Percentiles rank a stretch among this genome's conserved stretches.
phyloP scores from a whole-genome alignment of 495 filamentous ascomycete species.

The Penicillium goetzii region DNA sequence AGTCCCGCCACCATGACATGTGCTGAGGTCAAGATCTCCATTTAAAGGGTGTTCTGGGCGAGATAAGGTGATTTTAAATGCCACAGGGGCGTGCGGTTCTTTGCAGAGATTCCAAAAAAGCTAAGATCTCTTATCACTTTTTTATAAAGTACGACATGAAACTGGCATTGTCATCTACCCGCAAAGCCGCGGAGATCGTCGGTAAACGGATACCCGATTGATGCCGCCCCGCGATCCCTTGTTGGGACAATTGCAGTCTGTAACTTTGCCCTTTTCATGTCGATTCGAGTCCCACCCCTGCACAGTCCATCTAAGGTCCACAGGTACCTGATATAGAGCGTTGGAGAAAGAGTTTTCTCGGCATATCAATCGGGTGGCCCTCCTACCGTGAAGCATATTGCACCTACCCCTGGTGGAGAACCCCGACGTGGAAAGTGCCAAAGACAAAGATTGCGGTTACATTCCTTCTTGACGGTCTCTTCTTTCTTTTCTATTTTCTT shows the following conservation, averaged over 20 bases:
- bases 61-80: neutral
- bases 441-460: neutral
- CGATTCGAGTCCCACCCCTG: slow-evolving; percentile 17
- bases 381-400: slow-evolving; percentile 3
- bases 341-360: slow-evolving; percentile 9
- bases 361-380: slow-evolving; percentile 10
- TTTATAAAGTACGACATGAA: neutral
- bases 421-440: neutral
- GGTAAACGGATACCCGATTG: slow-evolving; percentile 25
- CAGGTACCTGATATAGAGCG: slow-evolving; percentile 7
- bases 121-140: neutral
- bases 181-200: slow-evolving; percentile 29
- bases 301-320: slow-evolving; percentile 8
- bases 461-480: neutral
- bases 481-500: neutral
- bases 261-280: slow-evolving; percentile 16
- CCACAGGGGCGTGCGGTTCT: neutral
- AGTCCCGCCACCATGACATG: neutral
- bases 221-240: slow-evolving; percentile 27
- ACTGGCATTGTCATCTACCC: slow-evolving; percentile 9
- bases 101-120: neutral
- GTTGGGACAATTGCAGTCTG: slow-evolving; percentile 20
- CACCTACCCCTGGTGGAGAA: neutral
- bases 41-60: neutral
- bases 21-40: neutral